Percentiles rank a stretch among this genome's conserved stretches.
These are phyloP conservation scores for Thermochaetoides thermophila DNA, from an alignment of 495 filamentous ascomycete genomes.

Conservation along the genomic window DNA sequence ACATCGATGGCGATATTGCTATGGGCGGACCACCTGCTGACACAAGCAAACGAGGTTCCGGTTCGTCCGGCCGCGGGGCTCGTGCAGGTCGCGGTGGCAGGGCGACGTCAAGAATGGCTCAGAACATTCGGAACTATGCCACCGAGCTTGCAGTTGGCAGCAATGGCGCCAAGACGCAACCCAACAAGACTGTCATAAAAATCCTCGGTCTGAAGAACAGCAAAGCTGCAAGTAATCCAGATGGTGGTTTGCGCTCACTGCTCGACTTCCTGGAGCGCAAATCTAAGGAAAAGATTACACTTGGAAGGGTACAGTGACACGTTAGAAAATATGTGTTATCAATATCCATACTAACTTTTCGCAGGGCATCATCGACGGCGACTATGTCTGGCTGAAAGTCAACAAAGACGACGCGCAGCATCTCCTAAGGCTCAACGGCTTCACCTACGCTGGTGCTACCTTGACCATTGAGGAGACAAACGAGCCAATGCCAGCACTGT, in stretches of 20 bases:
- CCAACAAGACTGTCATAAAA: conserved; percentile 29
- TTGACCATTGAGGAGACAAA: conserved; percentile 35
- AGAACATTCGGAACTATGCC: no score
- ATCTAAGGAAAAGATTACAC: conserved; percentile 45
- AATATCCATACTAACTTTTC: conserved; percentile 62
- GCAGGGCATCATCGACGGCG: conserved; percentile 58
- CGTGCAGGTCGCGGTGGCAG: conserved; percentile 5
- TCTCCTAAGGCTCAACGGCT: conserved; percentile 48
- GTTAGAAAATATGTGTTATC: no score
- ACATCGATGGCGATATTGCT: conserved; percentile 69
- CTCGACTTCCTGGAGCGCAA: conserved; percentile 75
- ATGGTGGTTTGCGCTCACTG: conserved; percentile 56
- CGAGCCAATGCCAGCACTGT: conserved; percentile 14
- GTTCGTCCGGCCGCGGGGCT: conserved; percentile 17
- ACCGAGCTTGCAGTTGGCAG: no score
- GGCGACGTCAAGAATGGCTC: no score
- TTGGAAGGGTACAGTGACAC: conserved; percentile 88
- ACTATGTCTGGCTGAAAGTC: conserved; percentile 51
- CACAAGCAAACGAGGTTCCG: conserved; percentile 11
- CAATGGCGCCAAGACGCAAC: conserved; percentile 8
- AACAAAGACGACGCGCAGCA: conserved; percentile 44
- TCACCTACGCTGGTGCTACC: conserved; percentile 45
- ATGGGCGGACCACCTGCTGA: conserved; percentile 53
- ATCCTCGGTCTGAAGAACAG: conserved; percentile 62
- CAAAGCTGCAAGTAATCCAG: conserved; percentile 53